phyloP scores from a whole-genome alignment of 2,329 filamentous ascomycete species.

The Drechslera avenae region DNA sequence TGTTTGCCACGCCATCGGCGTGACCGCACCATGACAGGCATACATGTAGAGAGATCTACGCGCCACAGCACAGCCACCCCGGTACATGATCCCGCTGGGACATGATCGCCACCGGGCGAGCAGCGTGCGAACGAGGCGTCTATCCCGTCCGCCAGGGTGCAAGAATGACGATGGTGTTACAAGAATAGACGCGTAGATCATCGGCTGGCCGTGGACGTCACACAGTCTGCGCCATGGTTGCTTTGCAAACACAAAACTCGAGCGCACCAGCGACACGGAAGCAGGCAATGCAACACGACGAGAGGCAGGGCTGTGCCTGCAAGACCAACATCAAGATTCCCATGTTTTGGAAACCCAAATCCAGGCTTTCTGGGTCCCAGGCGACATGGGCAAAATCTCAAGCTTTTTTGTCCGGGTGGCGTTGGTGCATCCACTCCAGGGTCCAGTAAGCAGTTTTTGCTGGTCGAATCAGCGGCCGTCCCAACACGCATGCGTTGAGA shows the following conservation, averaged over 20 bases:
- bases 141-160: slow-evolving; percentile 15
- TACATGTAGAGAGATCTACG: slow-evolving; percentile 18
- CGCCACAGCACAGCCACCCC: slow-evolving; percentile 35
- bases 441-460: slow-evolving; percentile 1
- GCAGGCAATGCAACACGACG: no score
- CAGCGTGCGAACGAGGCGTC: slow-evolving; percentile 3
- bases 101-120: slow-evolving; percentile 18
- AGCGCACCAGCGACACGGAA: no score
- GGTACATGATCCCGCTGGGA: slow-evolving; percentile 7
- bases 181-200: slow-evolving; percentile 11
- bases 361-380: slow-evolving; percentile 14
- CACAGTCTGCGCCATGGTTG: background rate
- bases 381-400: slow-evolving; percentile 20
- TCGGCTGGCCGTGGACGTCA: background rate
- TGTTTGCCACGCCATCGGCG: slow-evolving; percentile 34
- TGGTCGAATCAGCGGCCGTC: slow-evolving; percentile 8
- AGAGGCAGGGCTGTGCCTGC: no score
- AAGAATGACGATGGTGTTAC: slow-evolving; percentile 6
- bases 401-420: slow-evolving; percentile 24
- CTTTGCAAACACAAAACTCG: background rate
- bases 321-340: slow-evolving; percentile 15
- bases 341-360: slow-evolving; percentile 15
- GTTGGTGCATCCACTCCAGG: slow-evolving; percentile 16
- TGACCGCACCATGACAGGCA: slow-evolving; percentile 22
- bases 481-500: slow-evolving; percentile 3